A percentile compares a stretch with the other conserved stretches of the same genome.
Conservation (phyloP, 73 alveolate genomes). For the Paramecium tetraurelia region DNA sequence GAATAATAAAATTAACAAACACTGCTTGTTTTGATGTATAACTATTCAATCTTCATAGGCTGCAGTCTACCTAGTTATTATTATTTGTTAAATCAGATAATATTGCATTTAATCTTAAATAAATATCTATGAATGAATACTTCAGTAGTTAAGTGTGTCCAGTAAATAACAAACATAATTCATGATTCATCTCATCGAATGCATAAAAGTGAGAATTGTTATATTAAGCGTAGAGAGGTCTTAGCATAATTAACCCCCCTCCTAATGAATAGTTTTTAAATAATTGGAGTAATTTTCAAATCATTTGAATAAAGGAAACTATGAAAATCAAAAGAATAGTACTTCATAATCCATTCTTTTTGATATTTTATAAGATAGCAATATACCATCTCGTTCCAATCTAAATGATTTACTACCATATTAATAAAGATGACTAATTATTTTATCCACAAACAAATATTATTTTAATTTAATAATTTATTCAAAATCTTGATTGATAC, state of each 20-base stretch:
- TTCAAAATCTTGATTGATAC: neutral
- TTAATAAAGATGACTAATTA: neutral
- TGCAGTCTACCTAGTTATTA: neutral
- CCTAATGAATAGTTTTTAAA: neutral
- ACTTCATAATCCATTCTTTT: neutral
- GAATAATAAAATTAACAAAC: neutral
- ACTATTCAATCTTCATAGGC: neutral
- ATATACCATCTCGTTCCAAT: neutral
- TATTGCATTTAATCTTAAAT: no score
- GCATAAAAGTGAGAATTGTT: neutral
- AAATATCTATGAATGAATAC: neutral
- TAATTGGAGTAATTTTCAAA: neutral
- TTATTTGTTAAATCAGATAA: neutral
- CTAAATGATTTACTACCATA: neutral
- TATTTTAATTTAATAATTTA: neutral
- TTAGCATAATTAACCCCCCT: neutral
- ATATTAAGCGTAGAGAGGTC: neutral
- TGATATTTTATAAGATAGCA: neutral
- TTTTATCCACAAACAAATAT: neutral
- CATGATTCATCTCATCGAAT: neutral
- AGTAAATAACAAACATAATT: neutral
- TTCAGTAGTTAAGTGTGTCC: neutral
- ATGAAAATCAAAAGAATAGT: neutral
- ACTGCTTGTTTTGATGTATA: neutral
- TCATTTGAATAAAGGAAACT: no score